Base-by-base conservation (phyloP, 140 eudicot species). In the Oenanthe javanica region DNA sequence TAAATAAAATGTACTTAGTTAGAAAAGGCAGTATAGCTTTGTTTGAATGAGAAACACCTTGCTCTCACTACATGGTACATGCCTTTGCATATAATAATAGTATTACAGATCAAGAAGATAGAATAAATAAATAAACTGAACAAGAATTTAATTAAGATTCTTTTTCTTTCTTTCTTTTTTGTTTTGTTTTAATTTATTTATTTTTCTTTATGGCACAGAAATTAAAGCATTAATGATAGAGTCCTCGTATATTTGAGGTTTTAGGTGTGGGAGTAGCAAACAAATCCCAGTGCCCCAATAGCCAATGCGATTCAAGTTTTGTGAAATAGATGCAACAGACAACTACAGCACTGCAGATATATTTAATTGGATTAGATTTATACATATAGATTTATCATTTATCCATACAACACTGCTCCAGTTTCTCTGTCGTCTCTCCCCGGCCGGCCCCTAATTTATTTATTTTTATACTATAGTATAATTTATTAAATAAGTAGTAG, bases 191-290 rank as follows among this genome's bases (percentile, higher is more conserved):
- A 21, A 12, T 11, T 50, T 1, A 11, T 11, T n/a, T 7, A 6
- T 2, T 79, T 83, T 82, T 67, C 77, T 82, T 80, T 57, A 9
- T 7, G 66, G 66, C 91, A 88, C 93, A 81, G 88, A 92, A 90
- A 85, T 82, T 85, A 84, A 90, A 82, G 88, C 79, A 82, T 18
- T 80, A 83, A 79, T 87, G 82, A 72, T 81, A 82, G 45, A 42
- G 4, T 42, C 45, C 45, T 42, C 3, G 4, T 2, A 15, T 10
- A 69, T 36, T 72, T 77, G 61, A 86, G 87, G 82, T 82, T 80
- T 80, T 81, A 81, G 86, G 87, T 91, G 87, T 90, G 86, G 87
- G 87, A 91, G 87, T 88, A 90, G 94, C 96, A 85, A 92, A 90
- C 92, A 93, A 89, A 89, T 90, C 94, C 87, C 86, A 89, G 85